These are phyloP conservation scores for Talaromyces sp. DNA, from an alignment of 2,329 filamentous ascomycete species.

Conservation along the genomic window DNA sequence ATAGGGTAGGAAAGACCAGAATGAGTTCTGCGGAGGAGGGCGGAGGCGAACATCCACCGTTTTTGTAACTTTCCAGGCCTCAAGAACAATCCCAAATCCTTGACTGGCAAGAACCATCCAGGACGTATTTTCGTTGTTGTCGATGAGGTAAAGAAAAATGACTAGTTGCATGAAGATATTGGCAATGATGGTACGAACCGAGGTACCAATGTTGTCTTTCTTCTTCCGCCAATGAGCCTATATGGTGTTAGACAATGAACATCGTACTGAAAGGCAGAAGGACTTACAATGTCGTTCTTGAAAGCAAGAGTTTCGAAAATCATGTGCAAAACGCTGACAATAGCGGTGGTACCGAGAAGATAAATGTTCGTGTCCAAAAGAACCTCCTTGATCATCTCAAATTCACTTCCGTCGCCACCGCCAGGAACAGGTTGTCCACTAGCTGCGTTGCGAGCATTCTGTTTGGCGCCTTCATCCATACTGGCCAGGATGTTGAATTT, in stretches of 20 bases:
- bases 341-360: constrained; percentile 75
- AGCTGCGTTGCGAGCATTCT: constrained; percentile 73
- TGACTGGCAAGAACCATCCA: constrained; percentile 99
- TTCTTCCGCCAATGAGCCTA: constrained; percentile 93
- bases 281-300: constrained; percentile 78
- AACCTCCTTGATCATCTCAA: constrained; percentile 96
- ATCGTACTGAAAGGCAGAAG: not conserved
- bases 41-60: constrained; percentile 83
- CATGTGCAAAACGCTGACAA: constrained; percentile 87
- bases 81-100: constrained; percentile 73
- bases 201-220: constrained; percentile 98
- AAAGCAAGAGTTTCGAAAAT: constrained; percentile 94
- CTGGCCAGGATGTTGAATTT: constrained; percentile 82
- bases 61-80: constrained; percentile 95
- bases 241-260: constrained; percentile 20
- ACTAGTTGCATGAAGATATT: constrained; percentile 97
- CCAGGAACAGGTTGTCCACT: constrained; percentile 67
- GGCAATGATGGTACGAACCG: constrained; percentile 88
- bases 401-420: constrained; percentile 84
- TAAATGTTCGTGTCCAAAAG: constrained; percentile 91
- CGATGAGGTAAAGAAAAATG: constrained; percentile 94
- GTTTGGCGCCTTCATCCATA: constrained; percentile 82
- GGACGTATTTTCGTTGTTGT: constrained; percentile 95
- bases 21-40: constrained; percentile 61
- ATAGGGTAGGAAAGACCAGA: constrained; percentile 74